Percentiles rank a stretch among this genome's conserved stretches.
These are phyloP conservation scores for Pisolithus albus DNA, from an alignment of 768 basidiomycete genomes.

Conservation along the genomic window DNA sequence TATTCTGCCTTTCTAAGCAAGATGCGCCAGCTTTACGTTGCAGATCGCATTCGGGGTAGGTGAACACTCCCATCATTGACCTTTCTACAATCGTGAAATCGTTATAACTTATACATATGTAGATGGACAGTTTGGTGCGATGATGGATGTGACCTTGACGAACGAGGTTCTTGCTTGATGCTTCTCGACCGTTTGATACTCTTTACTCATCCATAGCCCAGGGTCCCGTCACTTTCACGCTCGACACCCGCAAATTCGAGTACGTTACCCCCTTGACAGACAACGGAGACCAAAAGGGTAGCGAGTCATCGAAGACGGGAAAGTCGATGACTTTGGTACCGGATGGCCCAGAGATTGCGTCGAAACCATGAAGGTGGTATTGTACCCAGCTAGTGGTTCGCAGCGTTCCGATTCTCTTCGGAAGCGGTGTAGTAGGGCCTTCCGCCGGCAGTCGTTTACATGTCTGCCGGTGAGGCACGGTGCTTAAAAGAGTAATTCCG, in stretches of 20 bases:
- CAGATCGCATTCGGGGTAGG: constrained; percentile 76
- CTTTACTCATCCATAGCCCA: constrained; percentile 21
- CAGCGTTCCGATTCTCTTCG: no score
- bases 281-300: constrained; percentile 5
- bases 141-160: constrained; percentile 86
- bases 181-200: neutral
- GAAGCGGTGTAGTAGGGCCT: no score
- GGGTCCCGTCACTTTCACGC: constrained; percentile 82
- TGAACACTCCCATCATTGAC: neutral
- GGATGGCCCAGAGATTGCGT: no score
- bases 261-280: constrained; percentile 35
- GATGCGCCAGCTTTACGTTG: constrained; percentile 57
- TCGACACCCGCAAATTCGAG: constrained; percentile 77
- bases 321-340: no score
- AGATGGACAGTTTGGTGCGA: constrained; percentile 95
- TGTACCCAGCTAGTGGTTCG: no score
- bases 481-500: no score
- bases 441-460: no score
- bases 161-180: constrained; percentile 60
- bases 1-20: constrained; percentile 70
- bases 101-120: neutral
- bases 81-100: neutral
- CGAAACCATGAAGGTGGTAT: constrained; percentile 2
- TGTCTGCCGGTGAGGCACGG: no score
- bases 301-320: constrained; percentile 4